Evolutionary conservation across 2,329 filamentous ascomycete genomes (phyloP).

Genomic region (Cercospora berteroae): DNA sequence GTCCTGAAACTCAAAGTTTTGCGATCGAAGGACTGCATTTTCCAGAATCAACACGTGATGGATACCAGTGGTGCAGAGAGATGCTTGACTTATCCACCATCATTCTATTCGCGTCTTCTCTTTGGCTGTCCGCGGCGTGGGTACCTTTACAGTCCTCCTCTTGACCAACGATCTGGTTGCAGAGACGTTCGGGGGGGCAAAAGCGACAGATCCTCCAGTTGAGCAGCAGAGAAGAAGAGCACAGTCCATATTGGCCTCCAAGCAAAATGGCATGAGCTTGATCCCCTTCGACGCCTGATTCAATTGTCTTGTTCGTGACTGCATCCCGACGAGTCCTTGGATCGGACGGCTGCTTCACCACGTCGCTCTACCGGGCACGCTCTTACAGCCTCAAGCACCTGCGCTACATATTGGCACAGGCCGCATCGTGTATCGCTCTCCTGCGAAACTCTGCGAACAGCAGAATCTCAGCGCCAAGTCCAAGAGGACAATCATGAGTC

Average conservation of each 20-base stretch:
- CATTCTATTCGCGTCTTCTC: neutral
- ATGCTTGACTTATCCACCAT: neutral
- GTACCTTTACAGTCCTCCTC: neutral
- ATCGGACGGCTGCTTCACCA: neutral
- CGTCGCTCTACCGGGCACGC: too few species aligned
- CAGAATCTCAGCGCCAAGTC: neutral
- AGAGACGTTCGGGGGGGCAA: neutral
- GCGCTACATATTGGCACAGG: too few species aligned
- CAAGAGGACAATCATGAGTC: neutral
- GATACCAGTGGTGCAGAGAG: neutral
- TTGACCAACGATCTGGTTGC: neutral
- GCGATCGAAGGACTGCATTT: neutral
- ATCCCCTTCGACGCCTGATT: neutral
- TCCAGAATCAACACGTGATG: neutral
- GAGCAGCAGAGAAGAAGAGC: neutral
- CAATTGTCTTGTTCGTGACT: neutral
- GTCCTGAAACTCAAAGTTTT: neutral
- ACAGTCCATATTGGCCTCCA: neutral
- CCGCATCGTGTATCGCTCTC: neutral
- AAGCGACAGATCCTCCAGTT: neutral
- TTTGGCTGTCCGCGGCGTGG: neutral
- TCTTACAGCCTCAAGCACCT: too few species aligned
- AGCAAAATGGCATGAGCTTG: neutral
- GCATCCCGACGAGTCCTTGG: neutral
- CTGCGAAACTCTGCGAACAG: too few species aligned